A percentile compares a stretch with the other conserved stretches of the same genome.
Evolutionary conservation across 495 filamentous ascomycete species (phyloP).

Genomic region (Penicillium atrosanguineum): DNA sequence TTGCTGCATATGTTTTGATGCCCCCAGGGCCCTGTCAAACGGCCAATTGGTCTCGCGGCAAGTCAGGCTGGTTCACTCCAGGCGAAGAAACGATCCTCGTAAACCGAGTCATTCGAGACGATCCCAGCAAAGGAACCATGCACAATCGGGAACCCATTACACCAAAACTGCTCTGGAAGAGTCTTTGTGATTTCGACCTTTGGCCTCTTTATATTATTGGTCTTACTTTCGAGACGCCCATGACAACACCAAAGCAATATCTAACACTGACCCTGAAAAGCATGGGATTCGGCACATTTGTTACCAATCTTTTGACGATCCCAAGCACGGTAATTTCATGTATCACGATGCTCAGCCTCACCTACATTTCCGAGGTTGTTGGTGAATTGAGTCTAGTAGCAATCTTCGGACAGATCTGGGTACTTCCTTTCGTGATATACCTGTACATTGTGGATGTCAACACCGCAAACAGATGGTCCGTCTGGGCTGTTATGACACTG

Average conservation of each 20-base stretch:
- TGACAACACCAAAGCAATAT: constrained; percentile 47
- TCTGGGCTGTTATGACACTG: constrained; percentile 55
- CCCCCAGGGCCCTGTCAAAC: constrained; percentile 52
- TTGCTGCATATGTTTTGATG: constrained; percentile 53
- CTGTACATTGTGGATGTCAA: constrained; percentile 46
- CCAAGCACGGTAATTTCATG: constrained; percentile 45
- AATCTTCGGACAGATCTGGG: constrained; percentile 50
- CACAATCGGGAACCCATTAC: constrained; percentile 57
- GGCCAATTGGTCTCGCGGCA: constrained; percentile 56
- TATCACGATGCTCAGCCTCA: constrained; percentile 42
- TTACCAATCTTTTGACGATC: constrained; percentile 64
- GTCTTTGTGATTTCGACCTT: constrained; percentile 54
- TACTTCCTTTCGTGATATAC: constrained; percentile 55
- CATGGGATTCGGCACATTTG: constrained; percentile 63
- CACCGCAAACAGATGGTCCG: constrained; percentile 50
- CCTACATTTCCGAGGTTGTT: constrained; percentile 49
- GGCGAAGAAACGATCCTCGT: constrained; percentile 63
- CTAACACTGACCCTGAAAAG: constrained; percentile 59
- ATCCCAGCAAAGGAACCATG: constrained; percentile 67
- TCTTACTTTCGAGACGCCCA: constrained; percentile 51
- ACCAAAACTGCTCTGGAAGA: constrained; percentile 44
- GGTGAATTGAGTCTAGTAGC: constrained; percentile 49
- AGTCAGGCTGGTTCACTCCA: constrained; percentile 69
- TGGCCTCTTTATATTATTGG: constrained; percentile 55
- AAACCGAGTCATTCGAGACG: constrained; percentile 70